Conservation (phyloP, 805 yeast genomes). For the Hanseniaspora thailandica region DNA sequence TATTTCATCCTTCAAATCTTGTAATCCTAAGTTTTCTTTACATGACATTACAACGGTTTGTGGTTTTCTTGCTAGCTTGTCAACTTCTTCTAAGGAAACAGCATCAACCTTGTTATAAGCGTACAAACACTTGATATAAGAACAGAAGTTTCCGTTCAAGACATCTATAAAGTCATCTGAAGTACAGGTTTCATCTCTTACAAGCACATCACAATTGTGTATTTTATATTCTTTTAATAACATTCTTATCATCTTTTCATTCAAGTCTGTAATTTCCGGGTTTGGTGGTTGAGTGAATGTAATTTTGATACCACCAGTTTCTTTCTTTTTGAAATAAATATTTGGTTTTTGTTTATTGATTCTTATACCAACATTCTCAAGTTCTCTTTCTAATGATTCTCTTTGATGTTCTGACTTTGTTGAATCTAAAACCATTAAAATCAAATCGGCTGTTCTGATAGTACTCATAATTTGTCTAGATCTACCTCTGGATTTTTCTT, state of each 20-base stretch:
- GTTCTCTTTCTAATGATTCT: conserved; percentile 70
- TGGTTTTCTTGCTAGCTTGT: conserved; percentile 82
- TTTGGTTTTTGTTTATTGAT: conserved; percentile 70
- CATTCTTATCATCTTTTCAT: conserved; percentile 66
- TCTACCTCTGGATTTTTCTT: conserved; percentile 95
- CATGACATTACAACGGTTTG: conserved; percentile 91
- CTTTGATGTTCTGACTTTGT: conserved; percentile 88
- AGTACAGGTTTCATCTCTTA: conserved; percentile 79
- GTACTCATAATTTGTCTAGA: conserved; percentile 96
- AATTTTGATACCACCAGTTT: conserved; percentile 84
- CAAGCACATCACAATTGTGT: conserved; percentile 85
- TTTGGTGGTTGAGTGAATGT: conserved; percentile 74
- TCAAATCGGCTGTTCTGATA: conserved; percentile 85
- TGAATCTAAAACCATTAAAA: conserved; percentile 89
- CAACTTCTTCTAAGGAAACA: conserved; percentile 87
- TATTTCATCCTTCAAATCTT: conserved; percentile 80
- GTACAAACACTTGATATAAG: conserved; percentile 81
- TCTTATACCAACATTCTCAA: conserved; percentile 89
- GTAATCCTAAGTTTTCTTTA: conserved; percentile 72
- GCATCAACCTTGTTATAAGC: conserved; percentile 94
- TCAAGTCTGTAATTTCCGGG: conserved; percentile 34
- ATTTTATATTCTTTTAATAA: conserved; percentile 77
- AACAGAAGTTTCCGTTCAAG: conserved; percentile 74
- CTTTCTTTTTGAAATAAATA: conserved; percentile 63
- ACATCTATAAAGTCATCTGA: conserved; percentile 89